A percentile compares a stretch with the other conserved stretches of the same genome.
Conservation (phyloP, 2,329 filamentous ascomycete genomes). For the Aureobasidium sp. region DNA sequence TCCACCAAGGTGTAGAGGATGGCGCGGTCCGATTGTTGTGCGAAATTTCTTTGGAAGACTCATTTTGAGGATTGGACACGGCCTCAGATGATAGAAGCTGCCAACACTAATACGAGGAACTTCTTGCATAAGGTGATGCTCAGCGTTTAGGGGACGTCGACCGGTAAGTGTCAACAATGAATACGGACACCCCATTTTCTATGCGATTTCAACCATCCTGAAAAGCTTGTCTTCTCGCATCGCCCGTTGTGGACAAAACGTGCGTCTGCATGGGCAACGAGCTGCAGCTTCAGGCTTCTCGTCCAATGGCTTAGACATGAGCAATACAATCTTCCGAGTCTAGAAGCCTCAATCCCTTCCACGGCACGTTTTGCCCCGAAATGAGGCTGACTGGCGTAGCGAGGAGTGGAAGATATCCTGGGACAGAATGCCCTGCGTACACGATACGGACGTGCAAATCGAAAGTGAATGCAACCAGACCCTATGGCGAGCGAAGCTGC, state of each 20-base stretch:
- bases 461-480: neutral
- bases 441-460: neutral
- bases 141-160: neutral
- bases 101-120: too few relatives aligned
- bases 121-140: too few relatives aligned
- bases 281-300: neutral
- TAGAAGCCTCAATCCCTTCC: neutral
- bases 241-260: neutral
- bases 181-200: neutral
- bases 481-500: neutral
- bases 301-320: neutral
- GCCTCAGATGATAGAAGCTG: too few relatives aligned
- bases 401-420: neutral
- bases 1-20: too few relatives aligned
- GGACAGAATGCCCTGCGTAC: neutral
- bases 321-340: neutral
- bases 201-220: neutral
- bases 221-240: neutral
- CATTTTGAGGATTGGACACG: too few relatives aligned
- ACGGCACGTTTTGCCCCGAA: neutral
- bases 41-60: too few relatives aligned
- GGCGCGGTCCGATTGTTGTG: too few relatives aligned
- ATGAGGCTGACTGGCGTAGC: neutral
- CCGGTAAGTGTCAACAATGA: neutral
- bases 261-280: neutral